Conservation (phyloP, 1,139 yeast species). For the Komagataea norvegica region DNA sequence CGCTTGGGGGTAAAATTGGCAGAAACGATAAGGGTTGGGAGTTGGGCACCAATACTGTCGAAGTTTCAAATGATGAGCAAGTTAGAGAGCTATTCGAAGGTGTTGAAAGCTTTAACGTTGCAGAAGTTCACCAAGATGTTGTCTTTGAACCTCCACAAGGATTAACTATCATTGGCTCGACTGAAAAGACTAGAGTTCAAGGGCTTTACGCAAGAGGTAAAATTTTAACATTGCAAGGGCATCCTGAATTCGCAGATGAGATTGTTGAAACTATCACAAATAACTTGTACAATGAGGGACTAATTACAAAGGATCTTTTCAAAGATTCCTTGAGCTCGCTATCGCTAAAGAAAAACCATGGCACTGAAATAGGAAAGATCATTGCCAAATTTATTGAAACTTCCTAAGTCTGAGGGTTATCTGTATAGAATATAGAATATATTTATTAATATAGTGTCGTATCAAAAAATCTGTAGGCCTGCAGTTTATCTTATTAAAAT, state of each 20-base stretch:
- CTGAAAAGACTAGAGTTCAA: conserved; percentile 54
- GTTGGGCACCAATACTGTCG: conserved; percentile 53
- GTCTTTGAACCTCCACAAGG: conserved; percentile 47
- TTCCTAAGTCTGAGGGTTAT: neutral
- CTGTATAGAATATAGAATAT: too few species aligned
- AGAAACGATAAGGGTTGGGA: conserved; percentile 71
- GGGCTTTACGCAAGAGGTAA: conserved; percentile 49
- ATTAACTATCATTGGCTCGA: conserved; percentile 44
- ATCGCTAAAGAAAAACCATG: conserved; percentile 21
- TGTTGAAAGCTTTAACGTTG: conserved; percentile 35
- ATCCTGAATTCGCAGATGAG: conserved; percentile 67
- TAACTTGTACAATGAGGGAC: conserved; percentile 18
- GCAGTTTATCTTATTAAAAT: too few species aligned
- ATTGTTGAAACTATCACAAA: conserved; percentile 28
- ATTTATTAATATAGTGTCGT: too few species aligned
- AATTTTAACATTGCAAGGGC: conserved; percentile 77
- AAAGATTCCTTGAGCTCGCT: conserved; percentile 10
- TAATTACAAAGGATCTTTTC: conserved; percentile 18
- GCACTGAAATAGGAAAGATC: conserved; percentile 27
- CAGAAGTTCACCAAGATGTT: conserved; percentile 70
- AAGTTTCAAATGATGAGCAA: conserved; percentile 37
- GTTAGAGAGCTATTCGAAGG: conserved; percentile 29
- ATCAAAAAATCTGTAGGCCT: too few species aligned
- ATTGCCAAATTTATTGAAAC: conserved; percentile 30
- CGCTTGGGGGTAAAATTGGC: conserved; percentile 56